These are phyloP conservation scores for Sporobolomyces phaffii DNA, from an alignment of 768 basidiomycete species.

Conservation along the genomic window DNA sequence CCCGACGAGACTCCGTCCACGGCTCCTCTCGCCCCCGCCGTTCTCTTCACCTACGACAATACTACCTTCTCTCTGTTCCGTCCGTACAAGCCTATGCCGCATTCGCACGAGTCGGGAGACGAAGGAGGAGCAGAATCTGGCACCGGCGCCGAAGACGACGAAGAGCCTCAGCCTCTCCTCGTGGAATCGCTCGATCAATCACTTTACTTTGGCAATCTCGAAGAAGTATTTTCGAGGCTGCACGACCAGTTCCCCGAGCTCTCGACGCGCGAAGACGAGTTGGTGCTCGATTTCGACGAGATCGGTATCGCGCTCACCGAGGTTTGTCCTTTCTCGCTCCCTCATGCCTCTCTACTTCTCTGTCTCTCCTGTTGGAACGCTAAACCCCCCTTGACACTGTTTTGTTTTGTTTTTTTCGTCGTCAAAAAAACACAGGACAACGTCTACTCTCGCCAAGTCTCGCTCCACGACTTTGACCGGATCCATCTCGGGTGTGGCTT, in stretches of 20 bases:
- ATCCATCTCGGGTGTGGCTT: conserved; percentile 39
- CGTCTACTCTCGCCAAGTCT: conserved; percentile 33
- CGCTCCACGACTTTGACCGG: conserved; percentile 40
- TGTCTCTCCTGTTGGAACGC: too few relatives aligned
- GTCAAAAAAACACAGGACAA: conserved; percentile 43
- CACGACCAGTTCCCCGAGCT: conserved; percentile 30
- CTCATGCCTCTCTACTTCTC: background rate
- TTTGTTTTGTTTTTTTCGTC: too few relatives aligned
- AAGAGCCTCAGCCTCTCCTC: conserved; percentile 19
- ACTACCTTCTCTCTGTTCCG: conserved; percentile 27
- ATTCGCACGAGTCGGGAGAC: background rate
- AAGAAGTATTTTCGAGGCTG: conserved; percentile 26
- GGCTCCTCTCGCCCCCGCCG: background rate
- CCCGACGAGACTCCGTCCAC: background rate
- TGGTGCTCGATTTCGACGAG: conserved; percentile 39
- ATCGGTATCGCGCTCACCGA: conserved; percentile 39
- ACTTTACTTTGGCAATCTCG: conserved; percentile 38
- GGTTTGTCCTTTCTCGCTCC: too few relatives aligned
- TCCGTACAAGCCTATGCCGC: background rate
- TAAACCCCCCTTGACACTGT: too few relatives aligned
- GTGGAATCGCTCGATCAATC: conserved; percentile 11
- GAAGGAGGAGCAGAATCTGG: background rate
- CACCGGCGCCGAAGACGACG: background rate
- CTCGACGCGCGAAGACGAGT: conserved; percentile 29
- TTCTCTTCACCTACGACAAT: conserved; percentile 15